Base-by-base conservation (phyloP, 345 rosid genomes). In the Garcia nutans region DNA sequence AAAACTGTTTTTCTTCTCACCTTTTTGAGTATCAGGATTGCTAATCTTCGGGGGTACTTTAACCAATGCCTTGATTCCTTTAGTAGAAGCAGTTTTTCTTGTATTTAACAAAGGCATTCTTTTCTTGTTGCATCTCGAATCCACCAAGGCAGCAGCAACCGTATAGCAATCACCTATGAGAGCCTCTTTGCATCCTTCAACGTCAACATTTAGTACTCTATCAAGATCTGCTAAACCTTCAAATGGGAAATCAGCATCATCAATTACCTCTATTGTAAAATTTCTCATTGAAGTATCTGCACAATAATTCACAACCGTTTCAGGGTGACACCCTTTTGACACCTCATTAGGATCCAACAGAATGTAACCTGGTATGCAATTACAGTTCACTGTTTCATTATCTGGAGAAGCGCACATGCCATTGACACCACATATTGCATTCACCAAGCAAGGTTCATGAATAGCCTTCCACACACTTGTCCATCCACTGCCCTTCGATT, bases 81-180 rank as follows among this genome's bases (percentile, higher is more conserved):
- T 75, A 6, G 76, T 83, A 15, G 82, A 83, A 33, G 65, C 42
- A 64, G 55, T 83, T 20, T 75, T 68, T 69, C 75, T 71, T 3
- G 77, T 80, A 77, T 74, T 77, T 33, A 77, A 24, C 61, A 83
- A 20, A 8, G 86, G 86, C 71, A 31, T 65, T 60, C 83, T 74
- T 67, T 80, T 80, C 73, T 41, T 80, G 63, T 52, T 33, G 42
- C 83, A 80, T 15, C 52, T 74, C 5, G 77, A 80, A 5, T 54
- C 68, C 45, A 42, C 55, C 60, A 80, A 70, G 22, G 73, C 9
- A 58, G 85, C 85, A 33, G 81, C 83, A 66, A 72, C 2, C 57
- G 67, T 77, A 70, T 79, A 65, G 66, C 85, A 83, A 68, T 83
- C 83, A 50, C 70, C 72, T 71, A 70, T 74, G 17, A 83, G 68